Conservation (phyloP, 768 basidiomycete genomes). For the Lentinus tigrinus region DNA sequence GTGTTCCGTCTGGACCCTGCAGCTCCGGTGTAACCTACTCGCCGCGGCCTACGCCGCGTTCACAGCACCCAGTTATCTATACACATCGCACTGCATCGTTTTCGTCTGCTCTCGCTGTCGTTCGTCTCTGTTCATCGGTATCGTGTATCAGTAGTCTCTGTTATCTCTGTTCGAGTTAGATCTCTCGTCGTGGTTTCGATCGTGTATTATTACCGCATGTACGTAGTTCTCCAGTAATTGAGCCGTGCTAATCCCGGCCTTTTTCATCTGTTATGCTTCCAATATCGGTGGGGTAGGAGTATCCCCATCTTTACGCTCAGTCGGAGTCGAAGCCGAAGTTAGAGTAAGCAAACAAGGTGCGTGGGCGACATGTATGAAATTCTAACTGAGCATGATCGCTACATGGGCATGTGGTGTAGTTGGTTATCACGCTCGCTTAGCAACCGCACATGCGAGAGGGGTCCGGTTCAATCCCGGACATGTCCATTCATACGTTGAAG, state of each 20-base stretch:
- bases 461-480: conserved; percentile 19
- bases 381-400: too few relatives aligned
- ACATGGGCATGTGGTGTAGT: conserved; percentile 16
- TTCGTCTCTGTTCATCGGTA: background rate
- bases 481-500: conserved; percentile 6
- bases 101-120: background rate
- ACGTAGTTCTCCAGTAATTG: background rate
- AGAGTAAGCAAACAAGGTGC: too few relatives aligned
- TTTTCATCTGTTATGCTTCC: background rate
- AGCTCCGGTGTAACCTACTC: too few relatives aligned
- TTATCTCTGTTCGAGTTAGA: background rate
- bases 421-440: conserved; percentile 20
- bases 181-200: background rate
- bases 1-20: too few relatives aligned
- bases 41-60: too few relatives aligned
- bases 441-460: conserved; percentile 9
- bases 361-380: too few relatives aligned
- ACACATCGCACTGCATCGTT: background rate
- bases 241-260: conserved; percentile 1
- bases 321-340: too few relatives aligned
- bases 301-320: too few relatives aligned
- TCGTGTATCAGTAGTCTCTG: background rate
- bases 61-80: too few relatives aligned
- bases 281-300: too few relatives aligned
- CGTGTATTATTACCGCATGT: background rate